phyloP scores from a whole-genome alignment of 306 rosid genomes.

The Delonix regia region DNA sequence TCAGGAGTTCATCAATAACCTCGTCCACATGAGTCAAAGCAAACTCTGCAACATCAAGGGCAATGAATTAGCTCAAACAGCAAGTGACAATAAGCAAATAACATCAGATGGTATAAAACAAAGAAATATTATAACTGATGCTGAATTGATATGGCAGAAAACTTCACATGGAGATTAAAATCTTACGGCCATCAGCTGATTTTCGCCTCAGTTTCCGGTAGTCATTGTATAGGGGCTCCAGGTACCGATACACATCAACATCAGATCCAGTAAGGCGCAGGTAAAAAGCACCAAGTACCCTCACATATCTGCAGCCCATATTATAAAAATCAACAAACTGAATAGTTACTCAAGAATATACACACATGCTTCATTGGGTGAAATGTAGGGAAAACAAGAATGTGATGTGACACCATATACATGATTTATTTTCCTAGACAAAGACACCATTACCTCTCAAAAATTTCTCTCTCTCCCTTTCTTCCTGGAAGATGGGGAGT shows the following conservation, averaged over 20 bases:
- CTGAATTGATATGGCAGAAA: background rate
- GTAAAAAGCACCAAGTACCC: conserved; percentile 93
- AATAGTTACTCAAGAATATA: background rate
- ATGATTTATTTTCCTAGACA: background rate
- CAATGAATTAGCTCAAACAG: conserved; percentile 9
- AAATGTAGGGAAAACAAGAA: background rate
- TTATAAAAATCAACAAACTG: background rate
- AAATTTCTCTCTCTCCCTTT: background rate
- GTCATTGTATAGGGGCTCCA: conserved; percentile 91
- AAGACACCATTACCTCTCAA: background rate
- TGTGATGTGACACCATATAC: background rate
- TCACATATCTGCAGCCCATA: conserved; percentile 66
- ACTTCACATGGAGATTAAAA: background rate
- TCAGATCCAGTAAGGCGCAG: conserved; percentile 92
- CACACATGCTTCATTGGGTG: background rate
- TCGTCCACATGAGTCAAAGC: conserved; percentile 91
- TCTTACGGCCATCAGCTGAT: conserved; percentile 79
- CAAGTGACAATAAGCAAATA: background rate
- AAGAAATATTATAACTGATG: background rate
- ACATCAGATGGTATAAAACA: background rate
- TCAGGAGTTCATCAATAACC: conserved; percentile 94
- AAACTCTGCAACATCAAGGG: conserved; percentile 56
- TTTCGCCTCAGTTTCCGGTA: conserved; percentile 78
- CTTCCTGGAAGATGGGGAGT: background rate
- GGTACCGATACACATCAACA: conserved; percentile 78